A percentile compares a stretch with the other conserved stretches of the same genome.
phyloP scores from a whole-genome alignment of 208 protist genomes.

The Leishmania amazonensis region DNA sequence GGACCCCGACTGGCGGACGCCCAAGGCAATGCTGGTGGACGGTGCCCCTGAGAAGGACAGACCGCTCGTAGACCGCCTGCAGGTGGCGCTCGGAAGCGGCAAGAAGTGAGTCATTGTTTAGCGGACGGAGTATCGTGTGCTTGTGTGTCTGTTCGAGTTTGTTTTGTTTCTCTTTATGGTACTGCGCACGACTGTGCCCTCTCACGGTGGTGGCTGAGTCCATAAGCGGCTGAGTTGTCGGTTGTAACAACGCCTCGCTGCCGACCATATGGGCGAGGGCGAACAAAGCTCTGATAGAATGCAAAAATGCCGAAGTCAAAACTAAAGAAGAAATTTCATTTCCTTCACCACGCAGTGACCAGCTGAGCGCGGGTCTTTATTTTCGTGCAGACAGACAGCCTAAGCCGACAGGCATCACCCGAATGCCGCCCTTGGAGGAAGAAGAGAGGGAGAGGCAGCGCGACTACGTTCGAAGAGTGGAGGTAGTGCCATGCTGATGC shows the following conservation, averaged over 20 bases:
- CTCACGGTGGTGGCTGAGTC: neutral
- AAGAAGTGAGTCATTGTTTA: constrained; percentile 50
- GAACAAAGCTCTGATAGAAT: neutral
- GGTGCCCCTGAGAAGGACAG: constrained; percentile 52
- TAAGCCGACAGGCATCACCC: neutral
- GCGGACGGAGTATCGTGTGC: neutral
- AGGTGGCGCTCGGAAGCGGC: constrained; percentile 49
- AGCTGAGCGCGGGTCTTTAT: neutral
- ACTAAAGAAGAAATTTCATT: neutral
- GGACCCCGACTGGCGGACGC: constrained; percentile 71
- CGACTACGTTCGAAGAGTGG: neutral
- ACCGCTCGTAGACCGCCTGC: constrained; percentile 63
- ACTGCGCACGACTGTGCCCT: neutral
- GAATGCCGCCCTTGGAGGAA: neutral
- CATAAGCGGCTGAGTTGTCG: neutral
- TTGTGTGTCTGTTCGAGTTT: neutral
- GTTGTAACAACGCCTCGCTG: neutral
- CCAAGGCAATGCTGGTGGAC: constrained; percentile 57
- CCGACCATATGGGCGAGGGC: neutral
- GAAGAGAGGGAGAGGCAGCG: neutral
- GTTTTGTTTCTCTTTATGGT: constrained; percentile 1
- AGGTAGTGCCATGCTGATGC: neutral
- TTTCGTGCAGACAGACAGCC: neutral
- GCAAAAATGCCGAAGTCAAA: neutral
- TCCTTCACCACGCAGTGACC: neutral